Base-by-base conservation (phyloP, 2,329 filamentous ascomycete genomes). In the Aspergillus sp. region DNA sequence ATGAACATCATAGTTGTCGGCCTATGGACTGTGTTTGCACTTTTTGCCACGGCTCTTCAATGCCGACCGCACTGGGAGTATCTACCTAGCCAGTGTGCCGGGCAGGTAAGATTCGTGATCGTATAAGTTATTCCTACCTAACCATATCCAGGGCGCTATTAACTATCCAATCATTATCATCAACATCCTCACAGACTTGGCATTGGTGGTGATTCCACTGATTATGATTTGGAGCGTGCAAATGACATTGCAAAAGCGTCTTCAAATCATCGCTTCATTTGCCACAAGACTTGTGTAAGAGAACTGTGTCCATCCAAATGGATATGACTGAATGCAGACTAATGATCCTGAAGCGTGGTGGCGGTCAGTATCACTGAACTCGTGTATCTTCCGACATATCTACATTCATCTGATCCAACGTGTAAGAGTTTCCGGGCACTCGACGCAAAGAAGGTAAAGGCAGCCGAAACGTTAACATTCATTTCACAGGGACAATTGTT, bases 11-110 rank as follows among this genome's bases (percentile, higher is more conserved):
- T 49, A 10, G 5, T 8, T n/a, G 4, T 36, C 8, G 49, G 28
- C 1, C 39, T 59, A n/a, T 65, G 63, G 64, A 53, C 47, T 3
- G 12, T 62, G 9, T 54, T 60, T 23, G 61, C 68, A 43, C 3
- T 64, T 38, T 60, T 70, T 38, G 39, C 61, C 17, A 23, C 58
- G 32, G 55, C 64, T 19, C 63, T 60, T 55, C 65, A 64, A 60
- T 69, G 59, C 56, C 51, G n/a, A n/a, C 57, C 57, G 15, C 36
- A 36, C 2, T 59, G 57, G 57, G 28, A 47, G 10, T 59, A 55
- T 25, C 19, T 41, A 4, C 57, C 51, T 2, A 51, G 30, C 12
- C 57, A 21, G 5, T 59, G 51, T 36, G 23, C 15, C n/a, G 57
- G 41, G 25, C 19, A 59, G 32, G 57, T 59, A 25, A 48, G 57